phyloP scores from a whole-genome alignment of 192 early-diverging fungal species.

The Coemansia sp. region DNA sequence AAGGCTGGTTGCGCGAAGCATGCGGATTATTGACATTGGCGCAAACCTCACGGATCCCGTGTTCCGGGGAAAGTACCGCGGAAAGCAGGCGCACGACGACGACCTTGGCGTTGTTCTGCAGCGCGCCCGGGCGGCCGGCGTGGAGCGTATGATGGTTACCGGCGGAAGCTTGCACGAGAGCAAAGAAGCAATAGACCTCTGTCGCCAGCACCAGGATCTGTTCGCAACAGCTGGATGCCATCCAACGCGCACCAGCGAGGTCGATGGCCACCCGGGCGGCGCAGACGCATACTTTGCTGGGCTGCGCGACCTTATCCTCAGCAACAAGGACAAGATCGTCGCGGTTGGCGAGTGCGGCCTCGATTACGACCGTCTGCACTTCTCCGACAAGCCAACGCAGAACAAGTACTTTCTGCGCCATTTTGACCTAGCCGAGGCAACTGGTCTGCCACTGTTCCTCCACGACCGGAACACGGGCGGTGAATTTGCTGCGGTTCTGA shows the following conservation, averaged over 20 bases:
- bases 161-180: conserved; percentile 67
- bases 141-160: conserved; percentile 83
- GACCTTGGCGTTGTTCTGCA: conserved; percentile 66
- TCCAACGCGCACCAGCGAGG: conserved; percentile 79
- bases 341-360: conserved; percentile 95
- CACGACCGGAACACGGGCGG: conserved; percentile 83
- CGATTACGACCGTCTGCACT: conserved; percentile 92
- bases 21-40: conserved; percentile 74
- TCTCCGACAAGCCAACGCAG: conserved; percentile 77
- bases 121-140: conserved; percentile 66
- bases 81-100: conserved; percentile 73
- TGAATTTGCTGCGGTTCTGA: conserved; percentile 73
- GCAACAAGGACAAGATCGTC: conserved; percentile 63
- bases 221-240: conserved; percentile 85
- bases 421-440: conserved; percentile 73
- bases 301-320: conserved; percentile 48
- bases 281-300: conserved; percentile 65
- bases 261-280: conserved; percentile 58
- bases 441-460: conserved; percentile 87
- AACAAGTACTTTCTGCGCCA: conserved; percentile 78
- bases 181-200: conserved; percentile 62
- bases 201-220: conserved; percentile 53
- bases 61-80: conserved; percentile 81
- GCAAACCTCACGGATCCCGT: conserved; percentile 87
- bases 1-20: conserved; percentile 5